Conservation (phyloP, 176 grass and related monocot genomes). For the Triticum turgidum region DNA sequence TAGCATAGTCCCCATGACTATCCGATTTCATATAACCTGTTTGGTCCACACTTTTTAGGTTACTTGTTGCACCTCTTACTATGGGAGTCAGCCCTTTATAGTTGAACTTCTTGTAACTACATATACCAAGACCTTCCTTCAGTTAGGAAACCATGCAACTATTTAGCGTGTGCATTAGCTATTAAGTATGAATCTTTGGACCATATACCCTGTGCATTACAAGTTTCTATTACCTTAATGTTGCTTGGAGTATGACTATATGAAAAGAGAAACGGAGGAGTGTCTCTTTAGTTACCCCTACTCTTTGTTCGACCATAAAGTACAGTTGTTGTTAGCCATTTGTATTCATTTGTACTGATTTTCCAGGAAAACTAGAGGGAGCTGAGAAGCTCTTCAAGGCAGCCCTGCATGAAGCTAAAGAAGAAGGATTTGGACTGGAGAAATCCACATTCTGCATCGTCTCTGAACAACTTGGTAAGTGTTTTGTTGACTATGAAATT, state of each 20-base stretch:
- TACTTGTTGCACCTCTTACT: neutral
- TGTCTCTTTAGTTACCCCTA: slow-evolving; percentile 5
- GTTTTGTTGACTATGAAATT: neutral
- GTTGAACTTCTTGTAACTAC: neutral
- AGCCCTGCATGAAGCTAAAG: slow-evolving; percentile 71
- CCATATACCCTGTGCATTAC: slow-evolving; percentile 14
- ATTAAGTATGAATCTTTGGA: neutral
- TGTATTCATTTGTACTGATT: neutral
- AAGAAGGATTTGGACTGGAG: slow-evolving; percentile 78
- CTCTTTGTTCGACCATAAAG: slow-evolving; percentile 5
- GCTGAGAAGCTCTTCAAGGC: slow-evolving; percentile 65
- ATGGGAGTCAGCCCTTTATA: neutral
- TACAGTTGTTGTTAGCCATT: neutral
- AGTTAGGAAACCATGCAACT: neutral
- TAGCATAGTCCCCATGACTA: neutral
- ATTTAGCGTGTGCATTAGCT: neutral
- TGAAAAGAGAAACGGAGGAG: neutral
- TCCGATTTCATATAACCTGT: neutral
- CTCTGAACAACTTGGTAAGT: slow-evolving; percentile 91
- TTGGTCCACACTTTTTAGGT: neutral
- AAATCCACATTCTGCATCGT: slow-evolving; percentile 88
- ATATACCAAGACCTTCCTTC: slow-evolving; percentile 6
- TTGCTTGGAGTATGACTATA: neutral
- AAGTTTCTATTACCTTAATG: neutral
- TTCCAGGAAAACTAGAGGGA: slow-evolving; percentile 69